Evolutionary conservation across 495 filamentous ascomycete genomes (phyloP).

Genomic region (Glonium stellatum): DNA sequence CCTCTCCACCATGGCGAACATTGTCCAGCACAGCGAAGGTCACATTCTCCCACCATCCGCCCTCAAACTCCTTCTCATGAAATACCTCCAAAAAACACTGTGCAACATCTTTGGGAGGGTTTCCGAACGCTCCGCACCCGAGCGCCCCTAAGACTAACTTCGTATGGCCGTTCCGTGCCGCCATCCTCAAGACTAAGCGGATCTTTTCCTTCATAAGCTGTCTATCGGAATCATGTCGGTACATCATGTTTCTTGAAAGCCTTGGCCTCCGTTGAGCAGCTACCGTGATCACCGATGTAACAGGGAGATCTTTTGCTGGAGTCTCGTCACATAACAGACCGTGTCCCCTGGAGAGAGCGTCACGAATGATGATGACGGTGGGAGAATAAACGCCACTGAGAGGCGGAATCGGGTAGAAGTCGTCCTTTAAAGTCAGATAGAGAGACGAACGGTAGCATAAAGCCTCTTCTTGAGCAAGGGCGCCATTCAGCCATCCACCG

Average conservation of each 20-base stretch:
- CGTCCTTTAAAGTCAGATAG: constrained; percentile 42
- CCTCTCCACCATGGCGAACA: constrained; percentile 28
- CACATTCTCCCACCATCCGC: constrained; percentile 50
- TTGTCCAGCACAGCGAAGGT: constrained; percentile 48
- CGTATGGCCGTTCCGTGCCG: constrained; percentile 45
- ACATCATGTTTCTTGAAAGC: constrained; percentile 20
- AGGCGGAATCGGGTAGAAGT: constrained; percentile 51
- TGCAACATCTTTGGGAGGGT: constrained; percentile 57
- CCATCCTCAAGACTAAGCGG: constrained; percentile 48
- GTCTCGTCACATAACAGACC: constrained; percentile 37
- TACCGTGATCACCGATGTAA: constrained; percentile 52
- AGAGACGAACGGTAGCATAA: constrained; percentile 60
- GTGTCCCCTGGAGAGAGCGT: constrained; percentile 38
- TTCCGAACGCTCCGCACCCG: constrained; percentile 59
- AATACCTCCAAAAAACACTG: constrained; percentile 54
- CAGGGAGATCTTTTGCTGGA: constrained; percentile 35
- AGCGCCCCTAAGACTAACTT: constrained; percentile 58
- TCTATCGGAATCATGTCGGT: constrained; percentile 34
- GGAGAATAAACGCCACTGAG: constrained; percentile 53
- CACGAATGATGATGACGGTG: constrained; percentile 49
- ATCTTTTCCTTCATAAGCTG: constrained; percentile 53
- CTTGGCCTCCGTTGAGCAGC: constrained; percentile 46
- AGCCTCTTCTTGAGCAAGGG: constrained; percentile 57
- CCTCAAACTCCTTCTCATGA: constrained; percentile 46
- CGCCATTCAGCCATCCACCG: constrained; percentile 51